Conservation (phyloP, 2,329 filamentous ascomycete genomes). For the Stenocarpella maydis region DNA sequence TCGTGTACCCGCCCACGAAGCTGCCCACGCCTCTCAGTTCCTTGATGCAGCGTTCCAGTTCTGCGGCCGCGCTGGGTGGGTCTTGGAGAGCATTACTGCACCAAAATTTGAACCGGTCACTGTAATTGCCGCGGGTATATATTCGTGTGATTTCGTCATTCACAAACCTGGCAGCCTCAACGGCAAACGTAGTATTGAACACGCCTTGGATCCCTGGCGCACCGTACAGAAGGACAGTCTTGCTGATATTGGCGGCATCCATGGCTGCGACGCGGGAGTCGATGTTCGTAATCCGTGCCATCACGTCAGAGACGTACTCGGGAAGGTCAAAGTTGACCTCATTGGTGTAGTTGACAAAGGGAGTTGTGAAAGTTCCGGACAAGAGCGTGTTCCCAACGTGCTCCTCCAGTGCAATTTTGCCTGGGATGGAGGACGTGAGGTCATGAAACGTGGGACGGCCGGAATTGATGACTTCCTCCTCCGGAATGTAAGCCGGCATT, state of each 20-base stretch:
- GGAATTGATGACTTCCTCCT: conserved; percentile 17
- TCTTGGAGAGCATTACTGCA: conserved; percentile 38
- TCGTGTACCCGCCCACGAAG: conserved; percentile 35
- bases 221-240: conserved; percentile 30
- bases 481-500: conserved; percentile 1
- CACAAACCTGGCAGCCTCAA: conserved; percentile 31
- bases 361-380: conserved; percentile 10
- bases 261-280: conserved; percentile 31
- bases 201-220: conserved; percentile 38
- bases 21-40: conserved; percentile 31
- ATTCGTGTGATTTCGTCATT: conserved; percentile 35
- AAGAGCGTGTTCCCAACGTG: conserved; percentile 21
- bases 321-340: conserved; percentile 27
- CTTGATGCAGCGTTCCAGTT: conserved; percentile 38
- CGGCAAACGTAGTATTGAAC: conserved; percentile 36
- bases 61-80: conserved; percentile 34
- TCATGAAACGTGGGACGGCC: conserved; percentile 22
- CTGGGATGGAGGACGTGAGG: conserved; percentile 1
- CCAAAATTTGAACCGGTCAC: conserved; percentile 38
- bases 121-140: conserved; percentile 35
- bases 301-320: conserved; percentile 33
- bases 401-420: conserved; percentile 24
- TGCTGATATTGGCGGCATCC: conserved; percentile 36
- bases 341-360: conserved; percentile 5
- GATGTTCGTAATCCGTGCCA: conserved; percentile 29